A percentile compares a stretch with the other conserved stretches of the same genome.
Conservation (phyloP, 176 grass and related monocot genomes). For the Typha latifolia region DNA sequence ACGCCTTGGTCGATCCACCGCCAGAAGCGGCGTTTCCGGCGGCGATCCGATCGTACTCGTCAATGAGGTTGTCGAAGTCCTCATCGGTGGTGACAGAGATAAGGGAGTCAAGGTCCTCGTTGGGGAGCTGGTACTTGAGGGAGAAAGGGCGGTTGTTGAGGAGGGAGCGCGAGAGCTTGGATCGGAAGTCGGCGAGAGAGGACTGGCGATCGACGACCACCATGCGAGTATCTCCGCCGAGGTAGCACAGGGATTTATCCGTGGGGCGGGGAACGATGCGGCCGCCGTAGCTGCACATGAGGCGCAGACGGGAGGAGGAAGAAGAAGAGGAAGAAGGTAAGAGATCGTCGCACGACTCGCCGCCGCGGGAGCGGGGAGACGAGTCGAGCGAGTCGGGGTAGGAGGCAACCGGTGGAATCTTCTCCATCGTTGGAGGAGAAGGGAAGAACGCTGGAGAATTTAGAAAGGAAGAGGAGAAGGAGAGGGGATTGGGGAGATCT, state of each 20-base stretch:
- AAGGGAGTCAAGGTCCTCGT: slow-evolving; percentile 20
- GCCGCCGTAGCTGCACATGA: slow-evolving; percentile 37
- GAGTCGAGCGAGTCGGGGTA: background rate
- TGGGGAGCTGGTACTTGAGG: slow-evolving; percentile 25
- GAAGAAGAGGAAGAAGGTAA: background rate
- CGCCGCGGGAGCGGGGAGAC: background rate
- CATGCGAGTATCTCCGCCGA: slow-evolving; percentile 31
- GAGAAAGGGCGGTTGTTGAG: background rate
- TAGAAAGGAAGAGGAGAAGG: too few relatives aligned
- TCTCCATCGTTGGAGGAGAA: too few relatives aligned
- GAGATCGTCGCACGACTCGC: background rate
- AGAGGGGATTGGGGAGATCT: too few relatives aligned
- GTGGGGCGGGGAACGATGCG: slow-evolving; percentile 7
- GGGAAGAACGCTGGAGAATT: too few relatives aligned
- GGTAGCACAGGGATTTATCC: slow-evolving; percentile 12
- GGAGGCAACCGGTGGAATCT: too few relatives aligned
- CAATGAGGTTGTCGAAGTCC: slow-evolving; percentile 33
- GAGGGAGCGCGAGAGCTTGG: slow-evolving; percentile 1
- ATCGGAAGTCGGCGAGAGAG: slow-evolving; percentile 12
- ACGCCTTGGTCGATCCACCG: slow-evolving; percentile 3
- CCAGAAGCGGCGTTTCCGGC: background rate
- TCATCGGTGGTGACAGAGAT: slow-evolving; percentile 45
- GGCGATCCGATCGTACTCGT: slow-evolving; percentile 35
- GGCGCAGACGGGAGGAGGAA: background rate
- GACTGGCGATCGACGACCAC: slow-evolving; percentile 17